Evolutionary conservation across 2,329 filamentous ascomycete species (phyloP).

Genomic region (Mariannaea sp.): DNA sequence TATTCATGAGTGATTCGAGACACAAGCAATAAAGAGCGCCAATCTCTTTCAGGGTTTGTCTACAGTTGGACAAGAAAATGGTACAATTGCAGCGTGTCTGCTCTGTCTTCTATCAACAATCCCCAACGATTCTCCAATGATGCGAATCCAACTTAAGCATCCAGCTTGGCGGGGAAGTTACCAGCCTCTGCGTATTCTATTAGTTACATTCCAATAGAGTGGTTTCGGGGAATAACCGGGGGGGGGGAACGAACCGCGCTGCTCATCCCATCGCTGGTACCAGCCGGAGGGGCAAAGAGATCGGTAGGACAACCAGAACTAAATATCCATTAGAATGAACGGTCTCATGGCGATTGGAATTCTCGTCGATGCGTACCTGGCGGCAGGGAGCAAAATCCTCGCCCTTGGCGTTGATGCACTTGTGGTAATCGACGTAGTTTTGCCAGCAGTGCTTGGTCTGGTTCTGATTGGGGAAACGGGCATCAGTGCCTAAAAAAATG

Average conservation of each 20-base stretch:
- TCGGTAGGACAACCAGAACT: constrained; percentile 97
- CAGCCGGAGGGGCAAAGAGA: constrained; percentile 96
- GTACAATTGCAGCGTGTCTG: constrained; percentile 46
- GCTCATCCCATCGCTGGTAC: constrained; percentile 95
- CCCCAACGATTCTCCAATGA: constrained; percentile 32
- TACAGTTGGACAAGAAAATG: constrained; percentile 41
- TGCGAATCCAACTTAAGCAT: constrained; percentile 53
- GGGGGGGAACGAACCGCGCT: constrained; percentile 73
- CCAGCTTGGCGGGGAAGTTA: constrained; percentile 70
- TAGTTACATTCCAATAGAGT: constrained; percentile 34
- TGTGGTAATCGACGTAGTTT: constrained; percentile 99
- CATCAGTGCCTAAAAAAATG: constrained; percentile 81
- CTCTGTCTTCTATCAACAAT: constrained; percentile 39
- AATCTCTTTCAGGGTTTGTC: constrained; percentile 35
- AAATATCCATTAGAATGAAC: constrained; percentile 29
- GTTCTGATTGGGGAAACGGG: constrained; percentile 98
- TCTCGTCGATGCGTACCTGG: constrained; percentile 65
- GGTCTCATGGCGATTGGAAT: background rate
- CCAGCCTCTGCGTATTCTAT: constrained; percentile 60
- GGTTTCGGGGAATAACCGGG: background rate
- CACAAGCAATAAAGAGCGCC: constrained; percentile 25
- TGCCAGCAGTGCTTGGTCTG: constrained; percentile 99
- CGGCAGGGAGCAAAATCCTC: constrained; percentile 97
- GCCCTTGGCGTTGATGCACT: constrained; percentile 98
- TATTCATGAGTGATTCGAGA: constrained; percentile 16